Conservation (phyloP, 2,329 filamentous ascomycete species). For the Pleoardoris graminearum region DNA sequence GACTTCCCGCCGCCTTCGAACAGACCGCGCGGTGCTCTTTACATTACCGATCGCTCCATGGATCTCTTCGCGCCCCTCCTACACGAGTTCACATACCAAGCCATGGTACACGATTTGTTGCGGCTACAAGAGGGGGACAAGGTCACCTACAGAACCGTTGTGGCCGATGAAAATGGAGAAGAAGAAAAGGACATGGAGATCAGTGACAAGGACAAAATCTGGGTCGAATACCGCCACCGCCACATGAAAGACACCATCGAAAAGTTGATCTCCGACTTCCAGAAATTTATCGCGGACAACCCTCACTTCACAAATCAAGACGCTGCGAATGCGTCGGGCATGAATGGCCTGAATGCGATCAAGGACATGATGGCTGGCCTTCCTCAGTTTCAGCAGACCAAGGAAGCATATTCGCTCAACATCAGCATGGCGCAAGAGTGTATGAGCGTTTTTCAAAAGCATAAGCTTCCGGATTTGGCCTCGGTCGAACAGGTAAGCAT, state of each 20-base stretch:
- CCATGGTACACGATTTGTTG: constrained; percentile 93
- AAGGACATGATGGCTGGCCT: constrained; percentile 96
- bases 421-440: constrained; percentile 96
- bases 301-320: constrained; percentile 83
- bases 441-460: constrained; percentile 87
- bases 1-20: constrained; percentile 81
- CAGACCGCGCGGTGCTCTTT: constrained; percentile 77
- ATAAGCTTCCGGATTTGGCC: constrained; percentile 84
- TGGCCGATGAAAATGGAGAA: constrained; percentile 69
- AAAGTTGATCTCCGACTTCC: constrained; percentile 89
- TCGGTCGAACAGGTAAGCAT: constrained; percentile 73
- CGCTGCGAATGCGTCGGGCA: constrained; percentile 68
- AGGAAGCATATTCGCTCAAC: constrained; percentile 92
- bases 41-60: constrained; percentile 92
- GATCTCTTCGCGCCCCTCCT: constrained; percentile 84
- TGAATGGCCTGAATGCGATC: constrained; percentile 89
- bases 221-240: constrained; percentile 89
- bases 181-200: constrained; percentile 92
- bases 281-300: constrained; percentile 87
- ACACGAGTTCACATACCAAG: constrained; percentile 98
- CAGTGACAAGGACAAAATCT: constrained; percentile 86
- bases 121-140: constrained; percentile 88
- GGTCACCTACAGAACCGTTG: constrained; percentile 76
- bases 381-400: constrained; percentile 93
- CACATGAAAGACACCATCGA: constrained; percentile 99